Conservation (phyloP, 1,139 yeast species). For the Candida tunisiensis region DNA sequence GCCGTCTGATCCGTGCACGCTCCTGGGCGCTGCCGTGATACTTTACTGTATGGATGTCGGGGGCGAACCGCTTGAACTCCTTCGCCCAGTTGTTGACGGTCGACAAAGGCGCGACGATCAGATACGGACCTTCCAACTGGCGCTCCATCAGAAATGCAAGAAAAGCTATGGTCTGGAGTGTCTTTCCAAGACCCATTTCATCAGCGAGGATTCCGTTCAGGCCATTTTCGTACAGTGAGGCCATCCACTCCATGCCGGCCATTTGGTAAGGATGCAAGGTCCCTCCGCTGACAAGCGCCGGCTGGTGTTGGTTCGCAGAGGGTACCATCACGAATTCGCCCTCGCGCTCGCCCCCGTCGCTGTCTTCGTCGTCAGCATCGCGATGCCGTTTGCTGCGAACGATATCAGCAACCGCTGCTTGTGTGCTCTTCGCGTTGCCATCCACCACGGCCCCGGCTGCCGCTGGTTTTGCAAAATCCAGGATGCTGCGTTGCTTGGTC, state of each 20-base stretch:
- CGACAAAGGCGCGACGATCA: conserved; percentile 77
- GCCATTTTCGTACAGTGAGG: conserved; percentile 81
- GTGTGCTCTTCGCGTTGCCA: background rate
- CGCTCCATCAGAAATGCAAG: conserved; percentile 64
- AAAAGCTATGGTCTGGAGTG: conserved; percentile 71
- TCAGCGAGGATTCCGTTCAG: conserved; percentile 90
- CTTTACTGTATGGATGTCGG: conserved; percentile 36
- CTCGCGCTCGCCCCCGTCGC: conserved; percentile 3
- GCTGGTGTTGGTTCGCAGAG: conserved; percentile 37
- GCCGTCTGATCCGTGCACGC: conserved; percentile 27
- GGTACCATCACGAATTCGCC: too few relatives aligned
- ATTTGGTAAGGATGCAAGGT: conserved; percentile 66
- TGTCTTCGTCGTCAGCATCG: conserved; percentile 7
- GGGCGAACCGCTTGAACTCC: conserved; percentile 63
- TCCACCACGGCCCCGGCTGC: background rate
- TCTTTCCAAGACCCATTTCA: conserved; percentile 97
- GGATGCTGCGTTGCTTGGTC: background rate
- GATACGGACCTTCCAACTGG: conserved; percentile 68
- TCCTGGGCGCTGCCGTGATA: conserved; percentile 51
- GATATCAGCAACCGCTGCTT: background rate
- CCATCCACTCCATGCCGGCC: conserved; percentile 83
- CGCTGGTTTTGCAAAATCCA: background rate
- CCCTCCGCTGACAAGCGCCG: conserved; percentile 50
- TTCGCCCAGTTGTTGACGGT: conserved; percentile 73
- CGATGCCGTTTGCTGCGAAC: conserved; percentile 2